These are phyloP conservation scores for Crotalaria pallida DNA, from an alignment of 306 rosid genomes.

Conservation along the genomic window DNA sequence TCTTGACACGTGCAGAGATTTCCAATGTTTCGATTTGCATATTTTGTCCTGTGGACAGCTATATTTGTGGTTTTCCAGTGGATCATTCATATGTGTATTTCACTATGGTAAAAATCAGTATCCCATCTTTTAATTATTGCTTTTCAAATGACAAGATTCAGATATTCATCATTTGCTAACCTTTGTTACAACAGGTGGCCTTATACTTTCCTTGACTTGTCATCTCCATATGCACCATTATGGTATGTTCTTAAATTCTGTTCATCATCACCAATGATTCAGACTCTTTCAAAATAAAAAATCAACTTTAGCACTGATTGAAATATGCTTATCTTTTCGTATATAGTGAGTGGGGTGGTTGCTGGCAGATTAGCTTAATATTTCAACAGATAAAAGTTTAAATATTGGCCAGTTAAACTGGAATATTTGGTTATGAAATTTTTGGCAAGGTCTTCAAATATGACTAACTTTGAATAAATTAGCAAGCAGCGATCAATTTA, in stretches of 20 bases:
- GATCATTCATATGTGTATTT: constrained; percentile 62
- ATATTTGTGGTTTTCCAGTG: constrained; percentile 69
- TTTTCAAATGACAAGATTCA: neutral
- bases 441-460: constrained; percentile 2
- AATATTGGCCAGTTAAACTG: neutral
- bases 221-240: constrained; percentile 73
- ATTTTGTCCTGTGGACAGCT: constrained; percentile 78
- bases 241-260: constrained; percentile 47
- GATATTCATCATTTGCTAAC: neutral
- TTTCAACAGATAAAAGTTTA: neutral
- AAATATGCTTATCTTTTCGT: neutral
- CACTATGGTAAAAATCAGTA: constrained; percentile 42
- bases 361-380: neutral
- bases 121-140: constrained; percentile 10
- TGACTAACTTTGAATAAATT: neutral
- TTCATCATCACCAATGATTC: neutral
- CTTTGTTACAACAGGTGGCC: constrained; percentile 79
- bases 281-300: neutral
- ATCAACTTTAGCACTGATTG: neutral
- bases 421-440: neutral
- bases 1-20: constrained; percentile 59
- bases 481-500: neutral
- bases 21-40: constrained; percentile 76
- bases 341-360: too few species aligned
- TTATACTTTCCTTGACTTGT: constrained; percentile 78